Base-by-base conservation (phyloP, 2,329 filamentous ascomycete genomes). In the Claviceps sp. region DNA sequence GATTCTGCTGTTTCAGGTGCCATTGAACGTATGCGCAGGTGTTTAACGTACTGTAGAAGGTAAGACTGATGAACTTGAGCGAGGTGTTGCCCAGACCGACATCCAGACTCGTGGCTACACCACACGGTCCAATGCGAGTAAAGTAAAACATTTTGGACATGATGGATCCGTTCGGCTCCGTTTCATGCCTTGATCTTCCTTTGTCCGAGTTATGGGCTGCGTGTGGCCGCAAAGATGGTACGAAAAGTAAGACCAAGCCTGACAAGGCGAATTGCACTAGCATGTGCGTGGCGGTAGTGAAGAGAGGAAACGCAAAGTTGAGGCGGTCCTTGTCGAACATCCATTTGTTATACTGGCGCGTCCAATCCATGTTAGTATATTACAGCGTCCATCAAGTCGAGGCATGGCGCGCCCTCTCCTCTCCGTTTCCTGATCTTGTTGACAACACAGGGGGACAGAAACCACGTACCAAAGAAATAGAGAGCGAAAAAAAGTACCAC, bases 21-120 rank as follows among this genome's bases (percentile, higher is more conserved):
- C 7, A 38, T 41, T 7, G 6, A 20, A 11, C 14, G 4, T 11
- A 34, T 34, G 30, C 13, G 26, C 18, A 18, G 24, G 18, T 44
- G 9, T 3, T 16, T 18, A 44, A 71, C 79, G 58, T 75, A 84
- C 82, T 98, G 70, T 95, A 95, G 67, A 98, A 98, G 9, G 91
- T 96, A 59, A 98, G 79, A 43, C 88, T 90, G 61, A 98, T 97
- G 67, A 94, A 96, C 68, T 91, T 93, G 60, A 98, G 75, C 50
- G 89, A 95, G 67, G 89, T 95, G 64, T 98, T 98, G 57, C 93
- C 93, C 54, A 98, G 71, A 14, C 93, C 93, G 67, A 98, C 95
- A 65, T 98, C 93, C 54, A 98, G 77, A 13, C 91, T 93, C 0
- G 93, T 98, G 5, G 93, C 90, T 44, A 84, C 81, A 59, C 91